A percentile compares a stretch with the other conserved stretches of the same genome.
phyloP scores from a whole-genome alignment of 495 filamentous ascomycete species.

The Annulohypoxylon maeteangense region DNA sequence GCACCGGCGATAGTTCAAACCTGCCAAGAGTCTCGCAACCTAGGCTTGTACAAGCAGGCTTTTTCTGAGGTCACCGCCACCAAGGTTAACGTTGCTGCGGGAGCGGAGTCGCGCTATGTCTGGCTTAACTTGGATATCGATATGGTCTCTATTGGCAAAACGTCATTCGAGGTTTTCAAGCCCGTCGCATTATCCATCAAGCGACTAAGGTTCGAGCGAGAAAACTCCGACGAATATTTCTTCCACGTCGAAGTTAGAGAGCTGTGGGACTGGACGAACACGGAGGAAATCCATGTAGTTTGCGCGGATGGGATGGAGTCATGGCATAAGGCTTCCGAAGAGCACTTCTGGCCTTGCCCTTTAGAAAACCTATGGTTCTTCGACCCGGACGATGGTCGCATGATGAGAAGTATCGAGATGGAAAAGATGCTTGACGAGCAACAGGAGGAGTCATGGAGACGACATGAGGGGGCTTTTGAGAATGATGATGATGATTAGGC shows the following conservation, averaged over 20 bases:
- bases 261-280: constrained; percentile 12
- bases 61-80: constrained; percentile 22
- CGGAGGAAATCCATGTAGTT: constrained; percentile 22
- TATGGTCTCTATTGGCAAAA: constrained; percentile 37
- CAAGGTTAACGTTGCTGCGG: constrained; percentile 7
- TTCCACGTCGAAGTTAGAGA: constrained; percentile 3
- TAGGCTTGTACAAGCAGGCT: constrained; percentile 25
- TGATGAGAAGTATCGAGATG: constrained; percentile 24
- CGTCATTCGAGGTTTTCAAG: neutral
- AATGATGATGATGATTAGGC: neutral
- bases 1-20: constrained; percentile 38
- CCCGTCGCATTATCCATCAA: constrained; percentile 21
- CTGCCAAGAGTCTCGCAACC: constrained; percentile 39
- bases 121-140: constrained; percentile 44
- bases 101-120: constrained; percentile 34
- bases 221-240: constrained; percentile 17
- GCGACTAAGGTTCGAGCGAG: constrained; percentile 31
- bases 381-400: constrained; percentile 21
- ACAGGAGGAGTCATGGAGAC: constrained; percentile 6
- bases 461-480: constrained; percentile 1
- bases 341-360: constrained; percentile 18
- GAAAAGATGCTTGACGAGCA: constrained; percentile 14
- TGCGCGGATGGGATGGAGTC: constrained; percentile 14
- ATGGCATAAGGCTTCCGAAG: constrained; percentile 15
- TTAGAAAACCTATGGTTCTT: constrained; percentile 21